A percentile compares a stretch with the other conserved stretches of the same genome.
phyloP scores from a whole-genome alignment of 2,329 filamentous ascomycete genomes.

The Penicillium polonicum region DNA sequence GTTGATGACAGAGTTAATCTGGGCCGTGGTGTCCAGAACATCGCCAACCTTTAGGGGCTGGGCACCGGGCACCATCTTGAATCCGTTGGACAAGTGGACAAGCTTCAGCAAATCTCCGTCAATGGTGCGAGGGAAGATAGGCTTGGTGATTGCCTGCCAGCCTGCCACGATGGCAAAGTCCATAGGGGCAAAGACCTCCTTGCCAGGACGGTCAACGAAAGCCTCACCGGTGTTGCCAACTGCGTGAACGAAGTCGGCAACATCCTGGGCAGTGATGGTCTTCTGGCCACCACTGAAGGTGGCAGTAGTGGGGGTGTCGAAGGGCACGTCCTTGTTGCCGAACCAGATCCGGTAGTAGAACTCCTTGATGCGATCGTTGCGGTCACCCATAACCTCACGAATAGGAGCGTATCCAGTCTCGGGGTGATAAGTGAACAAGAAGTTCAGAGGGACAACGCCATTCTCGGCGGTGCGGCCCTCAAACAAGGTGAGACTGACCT shows the following conservation, averaged over 20 bases:
- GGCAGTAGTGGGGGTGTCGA: constrained; percentile 80
- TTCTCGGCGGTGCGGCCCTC: constrained; percentile 88
- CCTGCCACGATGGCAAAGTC: constrained; percentile 98
- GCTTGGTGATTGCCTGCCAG: constrained; percentile 99
- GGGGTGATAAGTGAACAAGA: constrained; percentile 90
- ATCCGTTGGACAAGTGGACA: constrained; percentile 93
- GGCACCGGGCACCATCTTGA: constrained; percentile 96
- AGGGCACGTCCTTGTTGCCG: constrained; percentile 76
- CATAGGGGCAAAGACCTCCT: constrained; percentile 94
- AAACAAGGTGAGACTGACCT: constrained; percentile 86
- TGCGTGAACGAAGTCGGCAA: constrained; percentile 98
- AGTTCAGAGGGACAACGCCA: constrained; percentile 75
- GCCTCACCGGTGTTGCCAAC: constrained; percentile 97
- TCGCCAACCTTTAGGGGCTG: constrained; percentile 95
- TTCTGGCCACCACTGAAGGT: constrained; percentile 87
- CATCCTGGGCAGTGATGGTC: constrained; percentile 84
- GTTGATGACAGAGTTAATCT: constrained; percentile 97
- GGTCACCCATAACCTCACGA: constrained; percentile 89
- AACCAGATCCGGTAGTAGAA: constrained; percentile 99
- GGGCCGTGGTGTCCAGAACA: constrained; percentile 84
- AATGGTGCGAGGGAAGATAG: constrained; percentile 94
- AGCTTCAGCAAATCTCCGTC: constrained; percentile 95
- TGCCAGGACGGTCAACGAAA: constrained; percentile 92
- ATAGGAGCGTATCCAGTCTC: constrained; percentile 98
- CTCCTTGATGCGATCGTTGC: constrained; percentile 98